phyloP scores from a whole-genome alignment of 2,329 filamentous ascomycete species.

The Microdochium trichocladiopsis region DNA sequence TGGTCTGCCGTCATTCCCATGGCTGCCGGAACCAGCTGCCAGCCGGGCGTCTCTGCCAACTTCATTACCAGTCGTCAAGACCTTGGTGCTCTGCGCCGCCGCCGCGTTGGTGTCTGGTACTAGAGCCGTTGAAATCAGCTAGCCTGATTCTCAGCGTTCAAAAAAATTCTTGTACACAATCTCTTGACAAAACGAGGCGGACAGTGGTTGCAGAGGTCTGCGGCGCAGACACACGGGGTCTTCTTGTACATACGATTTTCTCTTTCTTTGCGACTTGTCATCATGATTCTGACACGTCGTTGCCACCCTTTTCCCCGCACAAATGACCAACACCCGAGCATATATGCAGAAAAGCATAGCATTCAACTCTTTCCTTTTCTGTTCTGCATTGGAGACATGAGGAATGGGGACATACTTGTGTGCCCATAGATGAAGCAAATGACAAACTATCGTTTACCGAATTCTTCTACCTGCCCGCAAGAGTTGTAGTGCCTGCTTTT shows the following conservation, averaged over 20 bases:
- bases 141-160: background rate
- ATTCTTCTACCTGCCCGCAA: too few species aligned
- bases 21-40: slow-evolving; percentile 48
- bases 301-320: background rate
- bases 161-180: background rate
- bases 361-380: too few species aligned
- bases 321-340: background rate
- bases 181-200: background rate
- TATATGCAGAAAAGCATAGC: background rate
- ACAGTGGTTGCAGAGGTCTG: background rate
- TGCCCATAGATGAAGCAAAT: too few species aligned
- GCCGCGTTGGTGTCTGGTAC: background rate
- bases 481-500: too few species aligned
- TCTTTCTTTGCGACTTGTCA: background rate
- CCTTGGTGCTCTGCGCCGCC: background rate
- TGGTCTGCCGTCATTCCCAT: slow-evolving; percentile 44
- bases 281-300: background rate
- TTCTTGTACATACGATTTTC: background rate
- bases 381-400: too few species aligned
- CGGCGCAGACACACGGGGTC: background rate
- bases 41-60: slow-evolving; percentile 14
- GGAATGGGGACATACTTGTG: too few species aligned
- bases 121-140: background rate
- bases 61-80: slow-evolving; percentile 10
- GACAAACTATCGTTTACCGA: too few species aligned